Evolutionary conservation across 345 rosid species (phyloP).

Genomic region (Brassica rapa): DNA sequence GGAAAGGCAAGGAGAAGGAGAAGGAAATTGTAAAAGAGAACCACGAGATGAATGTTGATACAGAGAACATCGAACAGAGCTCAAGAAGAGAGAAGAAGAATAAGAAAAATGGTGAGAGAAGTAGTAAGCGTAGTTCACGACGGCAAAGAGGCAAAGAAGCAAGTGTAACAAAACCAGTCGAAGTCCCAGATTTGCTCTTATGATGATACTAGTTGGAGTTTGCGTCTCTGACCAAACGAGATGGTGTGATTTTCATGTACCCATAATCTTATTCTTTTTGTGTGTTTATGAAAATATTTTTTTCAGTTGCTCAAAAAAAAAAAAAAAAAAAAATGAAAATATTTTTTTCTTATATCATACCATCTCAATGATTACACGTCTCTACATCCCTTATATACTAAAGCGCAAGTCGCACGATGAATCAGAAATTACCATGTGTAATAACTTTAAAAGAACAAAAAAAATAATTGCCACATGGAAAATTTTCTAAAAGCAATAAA

Average conservation of each 20-base stretch:
- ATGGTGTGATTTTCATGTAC: slow-evolving; percentile 13
- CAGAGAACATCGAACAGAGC: slow-evolving; percentile 53
- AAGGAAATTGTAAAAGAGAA: slow-evolving; percentile 67
- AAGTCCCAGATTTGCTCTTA: slow-evolving; percentile 78
- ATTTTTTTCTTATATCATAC: slow-evolving; percentile 10
- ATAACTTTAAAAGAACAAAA: too few relatives aligned
- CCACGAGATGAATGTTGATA: slow-evolving; percentile 45
- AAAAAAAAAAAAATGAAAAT: too few relatives aligned
- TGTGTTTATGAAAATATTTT: slow-evolving; percentile 24
- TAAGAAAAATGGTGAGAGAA: slow-evolving; percentile 54
- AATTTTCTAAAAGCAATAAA: too few relatives aligned
- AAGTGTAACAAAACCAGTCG: slow-evolving; percentile 44
- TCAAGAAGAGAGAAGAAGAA: slow-evolving; percentile 44
- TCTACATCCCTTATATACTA: too few relatives aligned
- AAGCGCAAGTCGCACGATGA: too few relatives aligned
- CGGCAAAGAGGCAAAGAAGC: slow-evolving; percentile 47
- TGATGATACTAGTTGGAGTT: slow-evolving; percentile 31
- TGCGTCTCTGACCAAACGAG: slow-evolving; percentile 9
- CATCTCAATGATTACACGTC: slow-evolving; percentile 20
- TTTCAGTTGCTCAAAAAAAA: too few relatives aligned
- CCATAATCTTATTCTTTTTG: slow-evolving; percentile 25
- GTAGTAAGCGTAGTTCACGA: slow-evolving; percentile 54
- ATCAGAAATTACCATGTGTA: too few relatives aligned
- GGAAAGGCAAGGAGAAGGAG: slow-evolving; percentile 51
- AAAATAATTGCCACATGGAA: too few relatives aligned